Evolutionary conservation across 2,329 filamentous ascomycete genomes (phyloP).

Genomic region (Venturia oleaginea): DNA sequence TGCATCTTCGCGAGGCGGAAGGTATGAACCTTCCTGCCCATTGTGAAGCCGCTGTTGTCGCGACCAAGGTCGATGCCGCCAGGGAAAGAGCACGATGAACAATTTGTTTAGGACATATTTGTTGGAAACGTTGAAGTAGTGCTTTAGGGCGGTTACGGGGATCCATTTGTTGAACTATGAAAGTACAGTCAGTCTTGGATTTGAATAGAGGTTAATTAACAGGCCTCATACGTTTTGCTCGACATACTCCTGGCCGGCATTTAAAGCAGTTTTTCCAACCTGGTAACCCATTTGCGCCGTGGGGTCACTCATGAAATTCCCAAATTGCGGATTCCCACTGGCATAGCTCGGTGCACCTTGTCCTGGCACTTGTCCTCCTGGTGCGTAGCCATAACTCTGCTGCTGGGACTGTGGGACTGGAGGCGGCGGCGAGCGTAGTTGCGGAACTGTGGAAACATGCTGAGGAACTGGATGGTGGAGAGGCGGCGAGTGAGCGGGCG

Average conservation of each 20-base stretch:
- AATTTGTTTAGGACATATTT: slow-evolving; percentile 92
- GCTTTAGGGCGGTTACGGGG: slow-evolving; percentile 86
- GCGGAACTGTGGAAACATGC: slow-evolving; percentile 95
- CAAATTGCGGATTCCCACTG: slow-evolving; percentile 52
- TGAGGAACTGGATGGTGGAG: slow-evolving; percentile 96
- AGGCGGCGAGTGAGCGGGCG: slow-evolving; percentile 70
- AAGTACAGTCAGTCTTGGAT: not conserved
- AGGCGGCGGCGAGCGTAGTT: slow-evolving; percentile 87
- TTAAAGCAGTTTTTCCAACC: slow-evolving; percentile 84
- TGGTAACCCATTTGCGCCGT: slow-evolving; percentile 92
- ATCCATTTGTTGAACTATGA: slow-evolving; percentile 68
- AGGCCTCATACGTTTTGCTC: slow-evolving; percentile 71
- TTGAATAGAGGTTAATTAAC: slow-evolving; percentile 13
- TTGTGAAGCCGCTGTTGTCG: slow-evolving; percentile 63
- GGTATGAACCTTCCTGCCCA: slow-evolving; percentile 60
- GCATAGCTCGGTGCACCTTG: slow-evolving; percentile 26
- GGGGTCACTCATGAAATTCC: slow-evolving; percentile 91
- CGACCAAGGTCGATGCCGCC: slow-evolving; percentile 96
- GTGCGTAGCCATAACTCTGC: slow-evolving; percentile 58
- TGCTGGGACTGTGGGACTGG: slow-evolving; percentile 60
- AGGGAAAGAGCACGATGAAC: slow-evolving; percentile 88
- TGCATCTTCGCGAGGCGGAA: slow-evolving; percentile 87
- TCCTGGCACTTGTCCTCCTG: slow-evolving; percentile 52
- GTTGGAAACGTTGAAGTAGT: slow-evolving; percentile 97
- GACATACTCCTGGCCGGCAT: slow-evolving; percentile 85